Evolutionary conservation across 176 grass and related monocot genomes (phyloP), one percentile per base, ranked within the genome.

Genomic region (Cenchrus fungigraminus): DNA sequence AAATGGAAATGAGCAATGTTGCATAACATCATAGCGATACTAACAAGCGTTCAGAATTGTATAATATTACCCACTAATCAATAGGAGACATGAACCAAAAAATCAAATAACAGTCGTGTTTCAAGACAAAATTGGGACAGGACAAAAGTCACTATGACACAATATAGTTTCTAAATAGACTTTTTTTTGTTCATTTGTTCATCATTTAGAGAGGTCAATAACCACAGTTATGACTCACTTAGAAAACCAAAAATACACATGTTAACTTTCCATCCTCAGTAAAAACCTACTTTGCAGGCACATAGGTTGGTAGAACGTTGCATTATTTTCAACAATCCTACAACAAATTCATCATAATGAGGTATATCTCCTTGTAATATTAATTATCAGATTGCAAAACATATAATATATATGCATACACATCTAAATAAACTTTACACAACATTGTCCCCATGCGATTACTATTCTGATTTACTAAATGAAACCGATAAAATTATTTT

Each of bases 101-200:
- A 80, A 54, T 12, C 71, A 71, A 70, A 62, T 53, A 80, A 57
- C 28, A 62, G 32, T 59, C 52, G 20, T 29, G 29, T 19, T 74
- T 45, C 42, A 50, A 57, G 12, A 44, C 6, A 74, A 89, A 79
- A 57, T 53, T 57, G 44, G 19, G 66, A 83, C 42, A 68, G 34
- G 25, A 49, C 58, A 79, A 54, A 44, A 50, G 20, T 73, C 5
- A 0, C 68, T 32, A 83, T 61, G 53, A 31, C 32, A 79, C 60
- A 71, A 9, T 14, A 82, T 46, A 89, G 58, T 73, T 81, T 55
- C 66, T 80, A 79, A 82, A 82, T 86, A 78, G 2, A 19, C 16
- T 13, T 22, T 88, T 25, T 25, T 50, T 31, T 73, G 37, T 1
- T 22, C n/a, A 22, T 70, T 70, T 40, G 4, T 40, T 40, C 37